Evolutionary conservation across 768 basidiomycete genomes (phyloP), one percentile per base, ranked within the genome.

Genomic region (Psilocybe cyanescens): DNA sequence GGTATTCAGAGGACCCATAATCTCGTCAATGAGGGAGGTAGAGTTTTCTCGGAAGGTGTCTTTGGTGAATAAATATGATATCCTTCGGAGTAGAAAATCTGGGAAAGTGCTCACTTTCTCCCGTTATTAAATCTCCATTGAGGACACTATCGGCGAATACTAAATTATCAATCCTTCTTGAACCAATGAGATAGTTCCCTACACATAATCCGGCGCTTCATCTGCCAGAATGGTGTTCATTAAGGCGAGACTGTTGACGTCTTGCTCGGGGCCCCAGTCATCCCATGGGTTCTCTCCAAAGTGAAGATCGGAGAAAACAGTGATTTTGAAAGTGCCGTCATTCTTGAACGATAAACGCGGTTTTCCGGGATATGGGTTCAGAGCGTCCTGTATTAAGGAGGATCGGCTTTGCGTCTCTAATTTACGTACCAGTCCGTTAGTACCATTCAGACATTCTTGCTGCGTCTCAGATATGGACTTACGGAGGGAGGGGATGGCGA

Each of bases 261-360:
- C 91, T 65, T 92, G 88, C 64, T 81, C 75, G 17, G 86, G 85
- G 0, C 90, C 89, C 85, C 87, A 88, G 7, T 61, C 71, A 56
- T 86, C 86, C 84, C 86, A 88, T 7, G 89, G 87, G 65, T 90
- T 87, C 72, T 92, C 90, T 29, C 91, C 90, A 62, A 81, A 91
- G 68, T 92, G 90, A 31, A 91, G 72, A 66, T 92, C 91, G 6
- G 88, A 89, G 70, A 92, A 90, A 5, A 91, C 79, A 12, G 85
- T 88, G 49, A 92, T 66, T 72, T 89, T 91, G 80, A 92, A 89
- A 1, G 83, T 83, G 2, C 85, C 86, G 68, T 89, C 82, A 0
- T 70, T 31, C 7, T 77, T 76, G 72, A 91, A 92, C 1, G 78
- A 80, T 14, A 91, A 62, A 11, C 83, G 82, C 2, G 74, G 74